Evolutionary conservation across 148 eudicot species (phyloP).

Genomic region (Fagopyrum tataricum): DNA sequence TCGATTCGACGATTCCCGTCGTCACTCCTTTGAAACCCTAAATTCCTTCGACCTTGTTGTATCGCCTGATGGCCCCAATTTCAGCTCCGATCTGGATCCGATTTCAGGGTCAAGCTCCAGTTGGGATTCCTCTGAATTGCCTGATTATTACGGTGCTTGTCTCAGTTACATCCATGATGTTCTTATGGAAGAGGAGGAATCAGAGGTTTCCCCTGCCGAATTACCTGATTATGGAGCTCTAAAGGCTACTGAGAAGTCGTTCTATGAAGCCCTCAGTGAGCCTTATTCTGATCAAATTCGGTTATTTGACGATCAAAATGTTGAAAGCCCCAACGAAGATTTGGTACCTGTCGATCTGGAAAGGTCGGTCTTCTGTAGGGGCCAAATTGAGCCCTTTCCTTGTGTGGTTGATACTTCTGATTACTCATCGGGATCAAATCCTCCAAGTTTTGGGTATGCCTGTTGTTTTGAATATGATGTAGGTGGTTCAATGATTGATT

Average conservation of each 20-base stretch:
- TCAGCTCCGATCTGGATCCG: constrained; percentile 9
- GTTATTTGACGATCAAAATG: neutral
- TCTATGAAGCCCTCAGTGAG: constrained; percentile 30
- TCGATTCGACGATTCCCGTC: neutral
- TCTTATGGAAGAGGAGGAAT: constrained; percentile 42
- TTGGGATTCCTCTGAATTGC: constrained; percentile 5
- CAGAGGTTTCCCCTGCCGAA: constrained; percentile 26
- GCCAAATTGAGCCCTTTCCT: neutral
- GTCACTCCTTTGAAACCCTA: constrained; percentile 5
- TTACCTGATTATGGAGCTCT: constrained; percentile 33
- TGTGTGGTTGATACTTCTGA: neutral
- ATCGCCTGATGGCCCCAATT: neutral
- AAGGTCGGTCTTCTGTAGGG: neutral
- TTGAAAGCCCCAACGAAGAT: neutral
- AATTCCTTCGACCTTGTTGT: too few species aligned
- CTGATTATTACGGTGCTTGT: constrained; percentile 29
- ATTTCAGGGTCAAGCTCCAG: neutral
- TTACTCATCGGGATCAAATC: neutral
- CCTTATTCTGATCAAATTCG: constrained; percentile 14
- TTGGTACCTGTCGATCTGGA: neutral
- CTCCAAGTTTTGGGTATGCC: neutral
- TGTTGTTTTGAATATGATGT: neutral
- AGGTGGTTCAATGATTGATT: neutral
- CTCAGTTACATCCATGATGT: constrained; percentile 37
- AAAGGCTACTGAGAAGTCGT: constrained; percentile 40